Evolutionary conservation across 805 yeast genomes (phyloP).

Genomic region (Phaffomyces antillensis): DNA sequence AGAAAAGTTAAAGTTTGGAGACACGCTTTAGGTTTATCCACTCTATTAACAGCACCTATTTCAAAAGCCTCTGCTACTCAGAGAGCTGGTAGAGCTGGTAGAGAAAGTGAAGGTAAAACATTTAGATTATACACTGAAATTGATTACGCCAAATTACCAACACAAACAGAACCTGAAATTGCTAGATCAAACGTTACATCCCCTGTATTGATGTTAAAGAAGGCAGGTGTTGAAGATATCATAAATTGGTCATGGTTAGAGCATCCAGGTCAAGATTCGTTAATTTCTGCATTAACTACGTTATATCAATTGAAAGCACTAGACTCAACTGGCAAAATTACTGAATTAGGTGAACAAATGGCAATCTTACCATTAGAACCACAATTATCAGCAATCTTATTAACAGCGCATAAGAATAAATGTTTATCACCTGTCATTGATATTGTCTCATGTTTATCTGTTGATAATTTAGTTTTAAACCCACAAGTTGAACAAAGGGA

Average conservation of each 20-base stretch:
- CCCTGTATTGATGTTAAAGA: conserved; percentile 78
- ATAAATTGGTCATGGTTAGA: conserved; percentile 90
- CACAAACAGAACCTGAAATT: conserved; percentile 91
- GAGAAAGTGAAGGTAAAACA: conserved; percentile 90
- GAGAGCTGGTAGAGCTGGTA: conserved; percentile 98
- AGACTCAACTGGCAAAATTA: conserved; percentile 67
- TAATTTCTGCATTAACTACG: conserved; percentile 70
- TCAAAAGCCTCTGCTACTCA: conserved; percentile 94
- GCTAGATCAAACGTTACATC: conserved; percentile 77
- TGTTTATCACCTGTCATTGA: conserved; percentile 69
- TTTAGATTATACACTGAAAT: conserved; percentile 75
- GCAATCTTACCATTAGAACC: conserved; percentile 90
- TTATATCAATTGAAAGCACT: conserved; percentile 75
- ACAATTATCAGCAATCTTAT: conserved; percentile 76
- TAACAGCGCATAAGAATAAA: conserved; percentile 50
- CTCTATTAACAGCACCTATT: conserved; percentile 84
- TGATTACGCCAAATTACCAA: conserved; percentile 54
- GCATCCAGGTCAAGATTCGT: conserved; percentile 74
- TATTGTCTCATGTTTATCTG: conserved; percentile 87
- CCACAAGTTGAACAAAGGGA: conserved; percentile 79
- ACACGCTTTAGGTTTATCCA: conserved; percentile 87
- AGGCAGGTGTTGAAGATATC: conserved; percentile 76
- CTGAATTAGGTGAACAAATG: conserved; percentile 77
- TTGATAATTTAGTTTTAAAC: conserved; percentile 76
- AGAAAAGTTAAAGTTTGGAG: conserved; percentile 94